Conservation (phyloP, 345 rosid genomes). For the Syzygium aromaticum region DNA sequence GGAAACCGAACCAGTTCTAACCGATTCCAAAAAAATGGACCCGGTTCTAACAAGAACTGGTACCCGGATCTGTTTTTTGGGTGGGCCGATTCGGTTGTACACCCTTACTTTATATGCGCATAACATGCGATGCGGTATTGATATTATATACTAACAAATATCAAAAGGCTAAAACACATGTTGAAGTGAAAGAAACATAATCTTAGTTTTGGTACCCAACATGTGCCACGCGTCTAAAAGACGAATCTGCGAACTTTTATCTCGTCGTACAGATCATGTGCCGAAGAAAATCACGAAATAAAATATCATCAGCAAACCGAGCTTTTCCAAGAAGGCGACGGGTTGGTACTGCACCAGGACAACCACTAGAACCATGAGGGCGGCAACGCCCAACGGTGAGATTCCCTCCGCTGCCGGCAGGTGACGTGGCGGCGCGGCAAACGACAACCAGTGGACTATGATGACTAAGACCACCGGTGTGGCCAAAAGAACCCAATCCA, state of each 20-base stretch:
- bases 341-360: neutral
- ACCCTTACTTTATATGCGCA: neutral
- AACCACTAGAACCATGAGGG: neutral
- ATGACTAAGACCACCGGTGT: neutral
- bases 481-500: neutral
- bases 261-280: neutral
- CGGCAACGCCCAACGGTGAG: neutral
- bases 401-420: neutral
- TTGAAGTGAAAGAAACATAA: neutral
- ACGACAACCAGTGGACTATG: neutral
- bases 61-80: too few species aligned
- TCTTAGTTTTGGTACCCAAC: neutral
- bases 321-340: neutral
- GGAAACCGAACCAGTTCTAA: too few species aligned
- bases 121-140: neutral
- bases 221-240: neutral
- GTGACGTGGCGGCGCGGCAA: neutral
- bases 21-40: too few species aligned
- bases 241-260: neutral
- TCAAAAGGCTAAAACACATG: neutral
- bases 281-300: neutral
- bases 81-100: too few species aligned
- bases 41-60: too few species aligned
- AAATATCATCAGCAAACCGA: neutral
- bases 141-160: neutral